A percentile compares a stretch with the other conserved stretches of the same genome.
These are phyloP conservation scores for Dendrocalamus latiflorus DNA, from an alignment of 202 grass and related monocot genomes.

Conservation along the genomic window DNA sequence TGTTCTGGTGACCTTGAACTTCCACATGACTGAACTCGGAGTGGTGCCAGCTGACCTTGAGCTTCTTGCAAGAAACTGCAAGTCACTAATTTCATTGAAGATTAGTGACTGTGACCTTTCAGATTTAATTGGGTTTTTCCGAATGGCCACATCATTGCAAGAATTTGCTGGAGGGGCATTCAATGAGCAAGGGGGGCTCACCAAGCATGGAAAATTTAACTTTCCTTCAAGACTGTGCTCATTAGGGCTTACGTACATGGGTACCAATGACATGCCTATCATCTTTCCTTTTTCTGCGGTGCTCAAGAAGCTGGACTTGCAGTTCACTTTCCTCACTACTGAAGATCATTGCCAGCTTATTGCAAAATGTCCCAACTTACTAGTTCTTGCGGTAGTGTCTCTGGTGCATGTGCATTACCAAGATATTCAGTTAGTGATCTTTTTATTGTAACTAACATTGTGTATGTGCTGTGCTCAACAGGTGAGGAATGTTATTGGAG, in stretches of 20 bases:
- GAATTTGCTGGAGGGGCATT: conserved; percentile 91
- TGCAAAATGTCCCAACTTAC: conserved; percentile 69
- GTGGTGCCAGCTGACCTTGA: conserved; percentile 54
- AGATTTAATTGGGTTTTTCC: conserved; percentile 58
- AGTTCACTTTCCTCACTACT: conserved; percentile 73
- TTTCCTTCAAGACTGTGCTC: conserved; percentile 66
- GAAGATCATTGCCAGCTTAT: conserved; percentile 94
- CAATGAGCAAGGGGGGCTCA: conserved; percentile 48
- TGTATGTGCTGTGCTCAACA: conserved; percentile 25
- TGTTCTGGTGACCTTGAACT: conserved; percentile 65
- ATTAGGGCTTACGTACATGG: conserved; percentile 74
- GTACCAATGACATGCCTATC: conserved; percentile 59
- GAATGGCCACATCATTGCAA: conserved; percentile 49
- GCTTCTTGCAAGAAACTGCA: conserved; percentile 67
- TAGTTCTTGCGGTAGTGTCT: conserved; percentile 74
- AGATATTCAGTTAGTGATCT: not conserved
- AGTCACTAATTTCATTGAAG: conserved; percentile 76
- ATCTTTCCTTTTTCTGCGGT: conserved; percentile 57
- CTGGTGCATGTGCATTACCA: not conserved
- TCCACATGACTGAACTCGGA: conserved; percentile 70
- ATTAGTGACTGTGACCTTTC: conserved; percentile 78
- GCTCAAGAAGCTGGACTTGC: conserved; percentile 85
- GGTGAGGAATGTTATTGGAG: conserved; percentile 87
- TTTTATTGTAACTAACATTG: not conserved
- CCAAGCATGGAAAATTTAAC: conserved; percentile 40